phyloP scores from a whole-genome alignment of 352 stramenopile species.

The Peronospora destructor region DNA sequence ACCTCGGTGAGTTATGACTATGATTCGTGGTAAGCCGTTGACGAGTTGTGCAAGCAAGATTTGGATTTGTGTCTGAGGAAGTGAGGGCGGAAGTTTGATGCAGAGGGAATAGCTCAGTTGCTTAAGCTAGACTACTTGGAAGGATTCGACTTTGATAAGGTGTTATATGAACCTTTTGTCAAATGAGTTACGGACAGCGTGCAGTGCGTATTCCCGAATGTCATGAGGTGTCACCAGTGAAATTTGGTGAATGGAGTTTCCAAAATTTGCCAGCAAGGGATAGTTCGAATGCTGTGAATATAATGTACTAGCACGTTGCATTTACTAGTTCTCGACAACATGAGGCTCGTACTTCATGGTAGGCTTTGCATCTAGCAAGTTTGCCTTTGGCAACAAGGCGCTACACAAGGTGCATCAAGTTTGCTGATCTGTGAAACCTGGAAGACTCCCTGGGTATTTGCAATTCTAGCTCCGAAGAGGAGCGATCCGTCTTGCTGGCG shows the following conservation, averaged over 20 bases:
- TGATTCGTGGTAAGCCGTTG: conserved; percentile 45
- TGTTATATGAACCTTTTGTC: conserved; percentile 74
- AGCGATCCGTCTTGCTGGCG: conserved; percentile 25
- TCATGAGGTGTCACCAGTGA: conserved; percentile 64
- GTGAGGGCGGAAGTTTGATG: conserved; percentile 60
- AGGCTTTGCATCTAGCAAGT: conserved; percentile 44
- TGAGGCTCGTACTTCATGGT: conserved; percentile 69
- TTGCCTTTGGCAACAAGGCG: conserved; percentile 48
- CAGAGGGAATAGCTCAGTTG: conserved; percentile 31
- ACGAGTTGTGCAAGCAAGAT: conserved; percentile 31
- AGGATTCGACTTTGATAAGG: conserved; percentile 50
- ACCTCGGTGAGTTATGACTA: conserved; percentile 45
- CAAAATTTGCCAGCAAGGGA: conserved; percentile 36
- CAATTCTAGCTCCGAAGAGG: conserved; percentile 30
- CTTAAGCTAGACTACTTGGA: conserved; percentile 61
- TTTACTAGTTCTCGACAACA: conserved; percentile 71
- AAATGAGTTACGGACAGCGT: conserved; percentile 42
- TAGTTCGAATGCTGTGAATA: conserved; percentile 58
- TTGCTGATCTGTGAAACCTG: conserved; percentile 73
- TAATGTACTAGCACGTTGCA: conserved; percentile 88
- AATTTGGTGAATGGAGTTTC: conserved; percentile 53
- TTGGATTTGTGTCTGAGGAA: conserved; percentile 65
- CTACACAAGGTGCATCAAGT: conserved; percentile 54
- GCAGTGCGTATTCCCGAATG: conserved; percentile 40
- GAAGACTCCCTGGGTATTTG: conserved; percentile 83